Base-by-base conservation (phyloP, 345 rosid genomes). In the Gossypium arboreum region DNA sequence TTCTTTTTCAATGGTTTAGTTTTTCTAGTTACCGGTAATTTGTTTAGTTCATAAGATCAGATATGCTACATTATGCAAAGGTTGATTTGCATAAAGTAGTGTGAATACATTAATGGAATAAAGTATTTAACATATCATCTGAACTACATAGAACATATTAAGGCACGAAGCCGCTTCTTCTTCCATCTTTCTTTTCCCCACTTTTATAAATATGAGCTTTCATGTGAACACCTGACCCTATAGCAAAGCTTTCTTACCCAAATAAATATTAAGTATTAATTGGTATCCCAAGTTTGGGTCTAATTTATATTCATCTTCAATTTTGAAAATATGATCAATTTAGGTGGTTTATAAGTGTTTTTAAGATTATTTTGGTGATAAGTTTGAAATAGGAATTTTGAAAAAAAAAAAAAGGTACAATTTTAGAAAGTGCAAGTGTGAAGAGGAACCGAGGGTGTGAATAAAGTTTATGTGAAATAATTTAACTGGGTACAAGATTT, bases 381-480 rank as follows among this genome's bases (percentile, higher is more conserved):
- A 45, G 52, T 22, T 45, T 12, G 9, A 47, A 48, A 15, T 2
- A 15, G 8, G 20, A 39, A 29, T 34, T 16, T 29, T 29, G 39
- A 25, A 29, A 18, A 54, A 7, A 1, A 7, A 4, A n/a, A 16
- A 54, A n/a, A 18, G n/a, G 24, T 11, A 12, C 25, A 68, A 47
- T 7, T 68, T 24, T 68, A 43, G 56, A 55, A 39, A 71, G 34
- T 18, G 50, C 29, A 41, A 41, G 34, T 2, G 64, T 71, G 52
- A 71, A 52, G 48, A 68, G 61, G 61, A 56, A 41, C 6, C 17
- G 63, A 71, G 17, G 60, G 73, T 52, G 60, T 70, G 60, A 70
- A 70, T n/a, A 41, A 25, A 29, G 73, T 13, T 10, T 25, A 12
- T 52, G 13, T 3, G 56, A 34, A 34, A 34, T 5, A 0, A 34